Evolutionary conservation across 106 monocot species (phyloP), one percentile per base, ranked within the genome.

Genomic region (Iris macrosiphon): DNA sequence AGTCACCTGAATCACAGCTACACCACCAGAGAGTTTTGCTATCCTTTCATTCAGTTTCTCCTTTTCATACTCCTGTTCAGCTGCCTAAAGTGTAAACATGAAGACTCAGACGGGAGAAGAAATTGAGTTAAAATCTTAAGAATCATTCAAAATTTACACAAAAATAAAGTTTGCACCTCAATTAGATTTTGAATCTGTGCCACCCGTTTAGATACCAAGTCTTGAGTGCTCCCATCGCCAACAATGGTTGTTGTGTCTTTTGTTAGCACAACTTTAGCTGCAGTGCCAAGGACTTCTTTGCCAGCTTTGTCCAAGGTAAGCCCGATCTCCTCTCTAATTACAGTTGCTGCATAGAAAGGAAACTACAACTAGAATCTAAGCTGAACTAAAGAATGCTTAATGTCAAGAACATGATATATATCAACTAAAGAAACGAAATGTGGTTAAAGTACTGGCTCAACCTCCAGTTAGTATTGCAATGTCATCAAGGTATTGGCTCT

Each of bases 381-480:
- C 1, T 26, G 31, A 47, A 1, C n/a, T 6, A 16, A 32, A 43
- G 5, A 7, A 4, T 24, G 11, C n/a, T n/a, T n/a, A n/a, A n/a
- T n/a, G n/a, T n/a, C n/a, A n/a, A n/a, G n/a, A n/a, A n/a, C n/a
- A n/a, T n/a, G n/a, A n/a, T 16, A 18, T 6, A 14, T 17, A 6
- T 6, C n/a, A 15, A 45, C 16, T n/a, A n/a, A 10, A 35, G 10
- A 35, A 4, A 35, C 34, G 10, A 50, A 28, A 29, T 50, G n/a
- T n/a, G n/a, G n/a, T n/a, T n/a, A n/a, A n/a, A n/a, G n/a, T n/a
- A n/a, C n/a, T n/a, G 29, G 50, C 20, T 19, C 40, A 50, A 94
- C 93, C 88, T 81, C 84, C 88, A 37, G 88, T 88, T 16, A 94
- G 63, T 28, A 94, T 94, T 2, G 93, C 88, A 68, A 88, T 88